Evolutionary conservation across 2,329 filamentous ascomycete species (phyloP).

Genomic region (Davidsoniella australis): DNA sequence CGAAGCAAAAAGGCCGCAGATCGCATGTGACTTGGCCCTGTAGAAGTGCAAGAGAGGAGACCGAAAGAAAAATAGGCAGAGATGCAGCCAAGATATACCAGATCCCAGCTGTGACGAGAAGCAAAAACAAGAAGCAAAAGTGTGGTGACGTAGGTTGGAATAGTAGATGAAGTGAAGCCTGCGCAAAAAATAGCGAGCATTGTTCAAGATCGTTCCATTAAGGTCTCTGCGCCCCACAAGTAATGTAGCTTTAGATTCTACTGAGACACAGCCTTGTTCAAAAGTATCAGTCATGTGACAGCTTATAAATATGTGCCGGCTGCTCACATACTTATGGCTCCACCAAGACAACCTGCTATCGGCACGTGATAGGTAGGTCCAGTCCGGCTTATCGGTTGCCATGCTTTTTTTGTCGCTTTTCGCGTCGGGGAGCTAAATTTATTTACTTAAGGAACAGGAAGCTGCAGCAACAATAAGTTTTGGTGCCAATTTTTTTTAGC

Average conservation of each 20-base stretch:
- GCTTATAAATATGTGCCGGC: not conserved
- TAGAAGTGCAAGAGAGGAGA: too few species aligned
- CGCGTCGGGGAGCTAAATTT: slow-evolving; percentile 7
- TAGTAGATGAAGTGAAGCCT: too few species aligned
- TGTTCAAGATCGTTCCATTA: too few species aligned
- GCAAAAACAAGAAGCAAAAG: too few species aligned
- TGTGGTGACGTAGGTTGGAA: not conserved
- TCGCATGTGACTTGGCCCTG: too few species aligned
- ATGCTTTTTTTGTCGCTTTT: slow-evolving; percentile 10
- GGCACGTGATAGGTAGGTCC: slow-evolving; percentile 4
- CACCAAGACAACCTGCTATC: not conserved
- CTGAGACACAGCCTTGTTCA: not conserved
- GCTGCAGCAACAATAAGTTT: not conserved
- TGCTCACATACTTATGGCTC: not conserved
- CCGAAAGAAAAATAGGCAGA: too few species aligned
- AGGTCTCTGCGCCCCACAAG: too few species aligned
- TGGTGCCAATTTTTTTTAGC: not conserved
- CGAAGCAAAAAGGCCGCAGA: too few species aligned
- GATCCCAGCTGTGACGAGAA: too few species aligned
- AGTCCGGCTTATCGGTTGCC: slow-evolving; percentile 8
- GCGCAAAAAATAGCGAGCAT: too few species aligned
- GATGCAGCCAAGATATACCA: too few species aligned
- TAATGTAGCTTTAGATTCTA: too few species aligned
- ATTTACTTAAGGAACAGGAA: slow-evolving; percentile 7
- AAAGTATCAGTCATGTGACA: not conserved